Percentiles rank a stretch among this genome's conserved stretches.
phyloP scores from a whole-genome alignment of 1,284 basidiomycete genomes.

The Moesziomyces parantarcticus region DNA sequence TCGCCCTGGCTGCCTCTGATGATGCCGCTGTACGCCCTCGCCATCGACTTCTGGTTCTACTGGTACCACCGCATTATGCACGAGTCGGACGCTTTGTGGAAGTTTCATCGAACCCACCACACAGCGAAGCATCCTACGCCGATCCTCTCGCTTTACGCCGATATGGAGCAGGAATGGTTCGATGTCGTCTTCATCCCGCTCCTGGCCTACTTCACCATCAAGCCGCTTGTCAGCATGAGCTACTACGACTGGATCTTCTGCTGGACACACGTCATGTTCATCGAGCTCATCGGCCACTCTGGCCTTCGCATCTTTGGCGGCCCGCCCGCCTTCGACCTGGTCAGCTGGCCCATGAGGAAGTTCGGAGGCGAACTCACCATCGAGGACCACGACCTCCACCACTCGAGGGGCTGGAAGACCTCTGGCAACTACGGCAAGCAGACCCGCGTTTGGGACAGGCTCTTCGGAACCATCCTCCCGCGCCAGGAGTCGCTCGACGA shows the following conservation, averaged over 20 bases:
- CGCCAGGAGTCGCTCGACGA: slow-evolving; percentile 49
- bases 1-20: slow-evolving; percentile 51
- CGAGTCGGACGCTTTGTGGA: slow-evolving; percentile 55
- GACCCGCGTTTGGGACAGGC: slow-evolving; percentile 58
- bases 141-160: slow-evolving; percentile 51
- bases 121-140: slow-evolving; percentile 57
- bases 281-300: slow-evolving; percentile 59
- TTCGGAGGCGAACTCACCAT: slow-evolving; percentile 58
- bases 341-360: slow-evolving; percentile 24
- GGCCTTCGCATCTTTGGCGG: slow-evolving; percentile 56
- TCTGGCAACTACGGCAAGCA: slow-evolving; percentile 64
- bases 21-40: slow-evolving; percentile 41
- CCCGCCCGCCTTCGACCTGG: slow-evolving; percentile 31
- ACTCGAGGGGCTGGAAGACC: slow-evolving; percentile 56
- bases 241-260: slow-evolving; percentile 50
- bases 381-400: slow-evolving; percentile 68
- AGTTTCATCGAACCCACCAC: slow-evolving; percentile 53
- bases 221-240: slow-evolving; percentile 25
- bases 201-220: slow-evolving; percentile 35
- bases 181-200: slow-evolving; percentile 55
- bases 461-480: slow-evolving; percentile 58
- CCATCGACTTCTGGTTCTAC: slow-evolving; percentile 63
- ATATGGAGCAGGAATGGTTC: slow-evolving; percentile 56
- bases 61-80: slow-evolving; percentile 62
- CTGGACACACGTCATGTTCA: slow-evolving; percentile 47